Percentiles rank a stretch among this genome's conserved stretches.
phyloP scores from a whole-genome alignment of 1,139 yeast species.

The Geotrichum candidum region DNA sequence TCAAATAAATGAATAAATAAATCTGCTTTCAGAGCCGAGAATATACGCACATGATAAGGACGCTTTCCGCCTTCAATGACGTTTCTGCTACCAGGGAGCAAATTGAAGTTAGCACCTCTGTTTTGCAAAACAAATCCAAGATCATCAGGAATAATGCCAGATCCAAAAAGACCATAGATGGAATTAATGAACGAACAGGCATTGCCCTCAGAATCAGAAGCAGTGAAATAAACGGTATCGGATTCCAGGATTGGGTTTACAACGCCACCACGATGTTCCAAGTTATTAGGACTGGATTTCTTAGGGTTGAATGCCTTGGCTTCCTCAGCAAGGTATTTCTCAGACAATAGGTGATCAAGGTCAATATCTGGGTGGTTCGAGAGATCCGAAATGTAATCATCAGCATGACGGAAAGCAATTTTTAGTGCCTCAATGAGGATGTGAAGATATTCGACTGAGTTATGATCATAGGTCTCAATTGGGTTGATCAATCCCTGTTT shows the following conservation, averaged over 20 bases:
- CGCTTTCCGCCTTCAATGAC: conserved; percentile 64
- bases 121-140: conserved; percentile 70
- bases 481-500: conserved; percentile 37
- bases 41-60: conserved; percentile 50
- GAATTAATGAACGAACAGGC: conserved; percentile 81
- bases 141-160: conserved; percentile 61
- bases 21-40: neutral
- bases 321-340: conserved; percentile 46
- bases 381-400: conserved; percentile 61
- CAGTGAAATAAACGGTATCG: conserved; percentile 73
- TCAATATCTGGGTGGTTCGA: conserved; percentile 35
- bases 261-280: conserved; percentile 41
- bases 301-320: conserved; percentile 41
- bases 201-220: conserved; percentile 64
- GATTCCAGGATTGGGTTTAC: conserved; percentile 62
- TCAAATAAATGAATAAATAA: neutral
- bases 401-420: conserved; percentile 70
- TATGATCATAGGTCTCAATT: conserved; percentile 48
- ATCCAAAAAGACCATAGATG: conserved; percentile 65
- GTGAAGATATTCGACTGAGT: conserved; percentile 68
- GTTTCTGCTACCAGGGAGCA: conserved; percentile 53
- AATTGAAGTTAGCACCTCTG: conserved; percentile 70
- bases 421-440: conserved; percentile 63
- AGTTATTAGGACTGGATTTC: conserved; percentile 38
- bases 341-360: conserved; percentile 34